Evolutionary conservation across 2,329 filamentous ascomycete genomes (phyloP), one percentile per base, ranked within the genome.

Genomic region (Fusarium sulawesiense): DNA sequence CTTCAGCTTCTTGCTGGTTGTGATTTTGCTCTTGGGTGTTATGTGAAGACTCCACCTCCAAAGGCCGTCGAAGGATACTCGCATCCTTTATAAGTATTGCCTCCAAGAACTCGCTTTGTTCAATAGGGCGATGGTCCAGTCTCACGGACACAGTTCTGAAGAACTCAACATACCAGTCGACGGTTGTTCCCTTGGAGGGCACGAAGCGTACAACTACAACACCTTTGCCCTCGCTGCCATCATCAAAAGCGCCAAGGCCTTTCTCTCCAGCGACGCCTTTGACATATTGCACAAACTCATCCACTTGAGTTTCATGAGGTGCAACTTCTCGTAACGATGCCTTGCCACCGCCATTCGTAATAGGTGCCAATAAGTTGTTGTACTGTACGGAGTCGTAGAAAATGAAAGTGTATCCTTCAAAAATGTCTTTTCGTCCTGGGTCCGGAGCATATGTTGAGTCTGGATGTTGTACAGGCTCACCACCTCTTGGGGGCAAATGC

Each of bases 81-180:
- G 93, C 88, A 80, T 98, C 91, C 53, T 91, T 92, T n/a, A 85
- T 89, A 29, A 98, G 81, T 47, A 99, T 96, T 2, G 92, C 92
- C 78, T 97, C 93, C 4, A 99, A 85, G 67, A 99, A 97, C 73
- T 98, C 94, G 61, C 92, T 94, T 76, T 98, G 94, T 72, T 95
- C 90, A 56, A 98, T 91, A 4, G 94, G 90, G 6, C 93, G 89
- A 77, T 97, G 94, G 65, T 94, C 91, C 14, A 97, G 86, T 47
- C 88, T 84, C 21, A 91, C 78, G 4, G 94, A 92, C 18, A 97
- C 87, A 10, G 89, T 82, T 7, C 86, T 90, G 70, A 91, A 86
- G 71, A 97, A 90, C 3, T 89, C 82, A 18, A 87, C 84, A 64
- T 88, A 93, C 93, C 93, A 97, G 12, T 87, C 83, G 57, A 84